These are phyloP conservation scores for Lepidium campestre DNA, from an alignment of 441 rosid genomes.

Conservation along the genomic window DNA sequence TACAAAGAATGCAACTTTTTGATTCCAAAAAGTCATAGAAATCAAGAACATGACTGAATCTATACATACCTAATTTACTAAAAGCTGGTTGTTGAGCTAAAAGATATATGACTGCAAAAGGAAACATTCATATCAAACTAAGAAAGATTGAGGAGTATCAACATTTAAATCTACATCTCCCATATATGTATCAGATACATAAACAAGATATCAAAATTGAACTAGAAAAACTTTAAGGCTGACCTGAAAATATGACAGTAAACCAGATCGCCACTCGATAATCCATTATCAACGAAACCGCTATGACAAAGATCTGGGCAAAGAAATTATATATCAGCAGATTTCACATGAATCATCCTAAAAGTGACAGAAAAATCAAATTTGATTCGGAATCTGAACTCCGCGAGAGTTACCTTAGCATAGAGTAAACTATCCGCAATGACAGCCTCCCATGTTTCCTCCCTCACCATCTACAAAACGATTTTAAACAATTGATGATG, in stretches of 20 bases:
- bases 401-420: conserved; percentile 50
- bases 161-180: background rate
- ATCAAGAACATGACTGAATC: background rate
- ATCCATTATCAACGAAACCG: conserved; percentile 55
- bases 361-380: background rate
- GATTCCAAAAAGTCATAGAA: background rate
- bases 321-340: conserved; percentile 6
- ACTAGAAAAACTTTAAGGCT: background rate
- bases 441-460: conserved; percentile 80
- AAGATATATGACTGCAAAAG: conserved; percentile 56
- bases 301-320: conserved; percentile 64
- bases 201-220: background rate
- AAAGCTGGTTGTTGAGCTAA: conserved; percentile 69
- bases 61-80: conserved; percentile 55
- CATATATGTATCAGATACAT: background rate
- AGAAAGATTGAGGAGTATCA: background rate
- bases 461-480: conserved; percentile 47
- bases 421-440: conserved; percentile 55
- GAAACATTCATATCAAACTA: background rate
- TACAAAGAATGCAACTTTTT: background rate
- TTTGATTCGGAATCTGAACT: background rate
- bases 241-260: conserved; percentile 56
- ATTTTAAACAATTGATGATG: background rate
- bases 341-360: background rate
- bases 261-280: conserved; percentile 75